phyloP scores from a whole-genome alignment of 148 eudicot species.

The Amaranthus palmeri region DNA sequence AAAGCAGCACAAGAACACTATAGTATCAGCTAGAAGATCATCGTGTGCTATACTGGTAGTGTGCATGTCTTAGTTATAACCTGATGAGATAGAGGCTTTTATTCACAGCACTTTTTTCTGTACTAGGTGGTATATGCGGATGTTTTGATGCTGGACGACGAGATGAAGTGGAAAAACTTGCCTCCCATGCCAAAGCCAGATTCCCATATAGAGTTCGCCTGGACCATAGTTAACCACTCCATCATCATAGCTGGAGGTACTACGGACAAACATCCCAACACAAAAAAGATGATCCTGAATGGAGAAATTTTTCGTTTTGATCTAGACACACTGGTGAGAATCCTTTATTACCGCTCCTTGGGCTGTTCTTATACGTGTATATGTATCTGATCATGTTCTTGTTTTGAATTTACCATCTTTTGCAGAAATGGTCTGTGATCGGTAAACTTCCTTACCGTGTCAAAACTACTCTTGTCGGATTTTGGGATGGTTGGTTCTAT shows the following conservation, averaged over 20 bases:
- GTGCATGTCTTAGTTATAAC: not conserved
- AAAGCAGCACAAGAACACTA: too few relatives aligned
- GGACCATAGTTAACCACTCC: conserved; percentile 71
- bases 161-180: conserved; percentile 89
- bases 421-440: conserved; percentile 84
- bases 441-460: conserved; percentile 94
- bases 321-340: conserved; percentile 60
- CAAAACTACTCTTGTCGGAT: conserved; percentile 87
- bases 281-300: conserved; percentile 81
- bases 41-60: not conserved
- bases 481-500: conserved; percentile 86
- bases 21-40: too few relatives aligned
- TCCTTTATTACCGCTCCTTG: not conserved
- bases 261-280: conserved; percentile 87
- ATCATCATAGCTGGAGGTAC: conserved; percentile 88
- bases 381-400: not conserved
- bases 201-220: conserved; percentile 97
- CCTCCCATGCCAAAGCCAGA: conserved; percentile 98
- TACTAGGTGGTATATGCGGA: conserved; percentile 76
- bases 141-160: conserved; percentile 93
- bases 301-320: conserved; percentile 77
- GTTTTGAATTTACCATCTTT: conserved; percentile 1
- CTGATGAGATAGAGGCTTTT: not conserved
- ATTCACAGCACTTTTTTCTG: not conserved
- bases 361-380: not conserved